A percentile compares a stretch with the other conserved stretches of the same genome.
Conservation (phyloP, 2,329 filamentous ascomycete species). For the Phaeosphaeriaceae sp. region DNA sequence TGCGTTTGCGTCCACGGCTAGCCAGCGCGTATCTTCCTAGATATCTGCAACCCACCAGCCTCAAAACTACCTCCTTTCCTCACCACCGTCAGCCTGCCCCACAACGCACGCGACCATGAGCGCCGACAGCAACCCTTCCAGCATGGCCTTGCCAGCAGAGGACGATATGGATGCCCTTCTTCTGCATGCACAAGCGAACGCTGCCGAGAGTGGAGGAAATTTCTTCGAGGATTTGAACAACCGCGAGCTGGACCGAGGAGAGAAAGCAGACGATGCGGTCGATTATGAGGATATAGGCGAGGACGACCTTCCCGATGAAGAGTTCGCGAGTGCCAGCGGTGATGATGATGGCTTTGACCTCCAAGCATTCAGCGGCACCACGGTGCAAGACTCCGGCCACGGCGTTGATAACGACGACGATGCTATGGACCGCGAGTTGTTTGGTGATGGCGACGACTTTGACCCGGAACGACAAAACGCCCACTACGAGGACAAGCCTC, state of each 20-base stretch:
- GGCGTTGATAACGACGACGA: slow-evolving; percentile 54
- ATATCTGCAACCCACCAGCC: no score
- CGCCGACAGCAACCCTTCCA: slow-evolving; percentile 19
- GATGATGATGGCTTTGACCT: slow-evolving; percentile 25
- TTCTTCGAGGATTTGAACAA: slow-evolving; percentile 36
- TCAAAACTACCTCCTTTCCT: not conserved
- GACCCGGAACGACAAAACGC: slow-evolving; percentile 31
- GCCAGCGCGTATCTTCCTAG: slow-evolving; percentile 4
- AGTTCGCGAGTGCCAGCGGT: slow-evolving; percentile 40
- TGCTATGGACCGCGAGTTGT: slow-evolving; percentile 56
- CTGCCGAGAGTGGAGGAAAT: slow-evolving; percentile 25
- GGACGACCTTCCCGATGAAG: slow-evolving; percentile 83
- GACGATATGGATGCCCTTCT: slow-evolving; percentile 29
- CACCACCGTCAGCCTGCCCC: not conserved
- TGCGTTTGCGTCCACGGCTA: slow-evolving; percentile 6
- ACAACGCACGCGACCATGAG: slow-evolving; percentile 35
- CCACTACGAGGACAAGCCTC: slow-evolving; percentile 49
- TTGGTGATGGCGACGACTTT: slow-evolving; percentile 23
- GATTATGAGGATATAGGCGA: slow-evolving; percentile 93
- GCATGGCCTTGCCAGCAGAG: slow-evolving; percentile 19
- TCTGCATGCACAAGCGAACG: slow-evolving; percentile 25
- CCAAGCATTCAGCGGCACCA: slow-evolving; percentile 40
- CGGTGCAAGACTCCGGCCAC: slow-evolving; percentile 34
- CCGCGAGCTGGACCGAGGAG: slow-evolving; percentile 56
- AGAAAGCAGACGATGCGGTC: slow-evolving; percentile 90